A percentile compares a stretch with the other conserved stretches of the same genome.
phyloP scores from a whole-genome alignment of 768 basidiomycete genomes.

The Epithele typhae region DNA sequence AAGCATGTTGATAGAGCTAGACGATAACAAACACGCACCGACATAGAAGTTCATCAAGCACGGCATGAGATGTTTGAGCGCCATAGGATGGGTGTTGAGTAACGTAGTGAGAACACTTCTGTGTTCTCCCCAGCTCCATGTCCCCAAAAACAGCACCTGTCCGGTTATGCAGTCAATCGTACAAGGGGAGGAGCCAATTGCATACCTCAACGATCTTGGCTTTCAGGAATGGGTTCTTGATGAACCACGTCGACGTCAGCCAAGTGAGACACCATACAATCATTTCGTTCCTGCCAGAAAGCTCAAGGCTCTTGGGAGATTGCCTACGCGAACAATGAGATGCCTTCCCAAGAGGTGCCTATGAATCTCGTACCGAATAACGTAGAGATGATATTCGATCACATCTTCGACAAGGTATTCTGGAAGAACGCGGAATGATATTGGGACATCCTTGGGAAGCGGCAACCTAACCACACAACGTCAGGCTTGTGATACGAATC shows the following conservation, averaged over 20 bases:
- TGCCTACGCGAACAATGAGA: slow-evolving; percentile 32
- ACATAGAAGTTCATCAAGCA: slow-evolving; percentile 94
- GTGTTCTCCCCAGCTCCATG: slow-evolving; percentile 58
- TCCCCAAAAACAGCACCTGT: slow-evolving; percentile 72
- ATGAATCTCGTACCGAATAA: slow-evolving; percentile 57
- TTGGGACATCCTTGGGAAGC: slow-evolving; percentile 79
- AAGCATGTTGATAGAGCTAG: neutral
- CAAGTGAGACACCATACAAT: slow-evolving; percentile 88
- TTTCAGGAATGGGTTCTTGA: slow-evolving; percentile 98
- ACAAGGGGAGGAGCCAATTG: slow-evolving; percentile 35
- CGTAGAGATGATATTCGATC: slow-evolving; percentile 82
- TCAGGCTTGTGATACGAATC: too few species aligned
- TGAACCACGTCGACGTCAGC: slow-evolving; percentile 91
- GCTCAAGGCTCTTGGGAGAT: slow-evolving; percentile 75
- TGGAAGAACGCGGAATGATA: slow-evolving; percentile 81
- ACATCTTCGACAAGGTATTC: slow-evolving; percentile 95
- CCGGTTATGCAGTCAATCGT: slow-evolving; percentile 38
- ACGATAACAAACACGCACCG: slow-evolving; percentile 46
- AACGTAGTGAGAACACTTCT: slow-evolving; percentile 74
- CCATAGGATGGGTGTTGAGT: slow-evolving; percentile 82
- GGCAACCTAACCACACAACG: slow-evolving; percentile 65
- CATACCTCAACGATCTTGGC: slow-evolving; percentile 94
- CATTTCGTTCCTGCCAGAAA: slow-evolving; percentile 82
- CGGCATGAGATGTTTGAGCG: slow-evolving; percentile 85
- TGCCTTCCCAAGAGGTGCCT: neutral